phyloP scores from a whole-genome alignment of 768 basidiomycete species.

The Macrolepiota albuminosa region DNA sequence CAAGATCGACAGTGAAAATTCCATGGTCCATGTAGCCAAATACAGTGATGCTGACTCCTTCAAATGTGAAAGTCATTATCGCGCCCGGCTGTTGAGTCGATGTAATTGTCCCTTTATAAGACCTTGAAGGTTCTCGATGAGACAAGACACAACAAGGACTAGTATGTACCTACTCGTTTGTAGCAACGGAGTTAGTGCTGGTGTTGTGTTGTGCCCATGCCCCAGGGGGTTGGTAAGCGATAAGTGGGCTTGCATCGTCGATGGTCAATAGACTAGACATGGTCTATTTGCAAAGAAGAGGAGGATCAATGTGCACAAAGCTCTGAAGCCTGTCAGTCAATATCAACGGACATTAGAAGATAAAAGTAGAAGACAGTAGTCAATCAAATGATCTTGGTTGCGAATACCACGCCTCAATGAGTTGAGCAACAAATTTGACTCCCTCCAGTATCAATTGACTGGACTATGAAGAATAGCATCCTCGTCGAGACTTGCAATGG shows the following conservation, averaged over 20 bases:
- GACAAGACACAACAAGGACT: background rate
- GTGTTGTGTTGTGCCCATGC: slow-evolving; percentile 3
- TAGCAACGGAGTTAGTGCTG: background rate
- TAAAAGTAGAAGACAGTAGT: background rate
- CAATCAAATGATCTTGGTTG: background rate
- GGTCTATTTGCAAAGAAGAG: background rate
- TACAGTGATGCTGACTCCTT: slow-evolving; percentile 1
- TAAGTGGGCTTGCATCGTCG: slow-evolving; percentile 5
- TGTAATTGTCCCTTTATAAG: background rate
- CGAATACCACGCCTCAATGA: background rate
- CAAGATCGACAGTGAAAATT: slow-evolving; percentile 3
- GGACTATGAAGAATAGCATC: background rate
- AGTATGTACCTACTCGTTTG: background rate
- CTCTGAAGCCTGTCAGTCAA: too few species aligned
- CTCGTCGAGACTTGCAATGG: background rate
- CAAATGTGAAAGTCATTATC: slow-evolving; percentile 9
- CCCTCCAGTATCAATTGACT: background rate
- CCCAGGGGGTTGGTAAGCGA: background rate
- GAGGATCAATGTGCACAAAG: background rate
- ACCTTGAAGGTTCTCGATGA: background rate
- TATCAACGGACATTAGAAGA: background rate
- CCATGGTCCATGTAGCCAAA: slow-evolving; percentile 2
- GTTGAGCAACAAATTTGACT: background rate
- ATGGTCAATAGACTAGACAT: slow-evolving; percentile 4
- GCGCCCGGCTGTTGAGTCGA: slow-evolving; percentile 1